A percentile compares a stretch with the other conserved stretches of the same genome.
phyloP scores from a whole-genome alignment of 805 yeast genomes.

The Isabelozyma heimii region DNA sequence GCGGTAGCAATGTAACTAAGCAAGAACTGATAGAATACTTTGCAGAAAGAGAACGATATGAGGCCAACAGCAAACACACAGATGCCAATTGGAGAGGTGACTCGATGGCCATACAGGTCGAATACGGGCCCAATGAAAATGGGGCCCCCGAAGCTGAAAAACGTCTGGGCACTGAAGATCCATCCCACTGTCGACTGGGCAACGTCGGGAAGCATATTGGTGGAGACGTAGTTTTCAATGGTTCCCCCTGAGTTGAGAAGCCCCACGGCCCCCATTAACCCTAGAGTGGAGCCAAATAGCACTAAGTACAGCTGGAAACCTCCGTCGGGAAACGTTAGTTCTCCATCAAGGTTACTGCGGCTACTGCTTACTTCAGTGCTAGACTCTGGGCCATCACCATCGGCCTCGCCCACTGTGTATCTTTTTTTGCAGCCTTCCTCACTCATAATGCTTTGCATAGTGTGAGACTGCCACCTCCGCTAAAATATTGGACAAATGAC shows the following conservation, averaged over 20 bases:
- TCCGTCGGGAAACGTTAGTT: conserved; percentile 19
- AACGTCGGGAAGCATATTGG: conserved; percentile 29
- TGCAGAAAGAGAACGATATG: conserved; percentile 52
- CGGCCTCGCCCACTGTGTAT: no score
- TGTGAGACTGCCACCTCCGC: no score
- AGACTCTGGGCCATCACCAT: no score
- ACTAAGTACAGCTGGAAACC: conserved; percentile 20
- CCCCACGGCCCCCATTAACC: conserved; percentile 25
- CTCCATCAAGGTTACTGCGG: no score
- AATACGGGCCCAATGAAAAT: conserved; percentile 55
- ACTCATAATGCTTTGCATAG: no score
- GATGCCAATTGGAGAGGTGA: conserved; percentile 45
- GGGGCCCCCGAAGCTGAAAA: conserved; percentile 25
- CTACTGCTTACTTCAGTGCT: no score
- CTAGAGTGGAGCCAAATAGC: conserved; percentile 22
- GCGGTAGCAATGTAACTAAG: conserved; percentile 58
- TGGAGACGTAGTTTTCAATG: conserved; percentile 34
- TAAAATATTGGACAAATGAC: no score
- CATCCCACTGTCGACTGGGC: conserved; percentile 31
- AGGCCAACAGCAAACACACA: conserved; percentile 45
- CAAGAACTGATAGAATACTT: conserved; percentile 55
- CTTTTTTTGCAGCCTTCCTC: no score
- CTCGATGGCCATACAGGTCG: conserved; percentile 56
- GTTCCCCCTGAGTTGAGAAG: conserved; percentile 36
- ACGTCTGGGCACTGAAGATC: conserved; percentile 36